Evolutionary conservation across 2,329 filamentous ascomycete species (phyloP).

Genomic region (Claviceps maximensis): DNA sequence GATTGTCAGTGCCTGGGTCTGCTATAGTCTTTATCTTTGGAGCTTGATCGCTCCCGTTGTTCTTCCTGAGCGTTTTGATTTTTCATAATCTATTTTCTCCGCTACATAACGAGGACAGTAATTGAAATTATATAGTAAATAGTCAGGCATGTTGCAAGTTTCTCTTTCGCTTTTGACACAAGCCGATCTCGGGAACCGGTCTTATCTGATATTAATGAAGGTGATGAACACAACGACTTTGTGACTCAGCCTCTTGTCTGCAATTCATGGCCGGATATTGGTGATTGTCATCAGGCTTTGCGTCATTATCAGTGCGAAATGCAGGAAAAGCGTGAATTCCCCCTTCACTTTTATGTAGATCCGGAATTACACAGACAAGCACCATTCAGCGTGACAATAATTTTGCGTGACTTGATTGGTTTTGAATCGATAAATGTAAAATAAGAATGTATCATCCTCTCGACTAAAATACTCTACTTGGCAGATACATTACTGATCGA

Average conservation of each 20-base stretch:
- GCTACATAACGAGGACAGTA: neutral
- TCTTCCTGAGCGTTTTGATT: slow-evolving; percentile 74
- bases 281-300: neutral
- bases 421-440: too few species aligned
- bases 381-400: too few species aligned
- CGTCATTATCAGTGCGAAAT: too few species aligned
- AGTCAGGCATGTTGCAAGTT: neutral
- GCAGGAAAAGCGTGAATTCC: too few species aligned
- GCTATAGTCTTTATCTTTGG: slow-evolving; percentile 90
- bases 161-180: neutral
- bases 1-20: slow-evolving; percentile 95
- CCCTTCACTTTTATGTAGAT: too few species aligned
- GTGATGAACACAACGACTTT: too few species aligned
- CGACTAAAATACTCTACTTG: neutral
- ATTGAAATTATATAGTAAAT: neutral
- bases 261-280: neutral
- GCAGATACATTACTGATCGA: neutral
- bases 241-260: too few species aligned
- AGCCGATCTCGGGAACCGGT: neutral
- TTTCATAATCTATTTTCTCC: slow-evolving; percentile 14
- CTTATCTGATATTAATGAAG: too few species aligned
- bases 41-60: slow-evolving; percentile 77
- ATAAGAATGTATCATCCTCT: too few species aligned
- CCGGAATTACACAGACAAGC: too few species aligned
- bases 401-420: too few species aligned